Evolutionary conservation across 441 rosid genomes (phyloP).

Genomic region (Dalechampia spathulata): DNA sequence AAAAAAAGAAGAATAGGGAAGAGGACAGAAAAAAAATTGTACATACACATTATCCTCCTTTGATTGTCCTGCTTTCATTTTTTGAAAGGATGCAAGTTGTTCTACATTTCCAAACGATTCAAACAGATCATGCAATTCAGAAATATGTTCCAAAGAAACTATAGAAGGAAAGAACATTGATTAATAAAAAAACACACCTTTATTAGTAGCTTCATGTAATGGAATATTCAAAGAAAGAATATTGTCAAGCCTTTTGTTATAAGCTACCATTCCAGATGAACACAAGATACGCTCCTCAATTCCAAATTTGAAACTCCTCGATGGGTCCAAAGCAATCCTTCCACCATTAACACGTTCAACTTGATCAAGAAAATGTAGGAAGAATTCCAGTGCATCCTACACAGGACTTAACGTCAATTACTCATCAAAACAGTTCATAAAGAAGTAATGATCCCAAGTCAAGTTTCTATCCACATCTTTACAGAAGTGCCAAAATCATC

Average conservation of each 20-base stretch:
- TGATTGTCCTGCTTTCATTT: slow-evolving; percentile 50
- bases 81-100: slow-evolving; percentile 61
- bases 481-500: background rate
- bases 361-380: slow-evolving; percentile 86
- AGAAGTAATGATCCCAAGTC: background rate
- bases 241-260: slow-evolving; percentile 78
- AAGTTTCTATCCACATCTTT: background rate
- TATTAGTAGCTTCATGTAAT: slow-evolving; percentile 75
- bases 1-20: no score
- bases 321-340: slow-evolving; percentile 62
- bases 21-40: slow-evolving; percentile 5
- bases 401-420: slow-evolving; percentile 16
- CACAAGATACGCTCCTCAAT: slow-evolving; percentile 87
- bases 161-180: background rate
- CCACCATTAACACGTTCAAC: slow-evolving; percentile 70
- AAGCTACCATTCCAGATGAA: slow-evolving; percentile 87
- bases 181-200: slow-evolving; percentile 37
- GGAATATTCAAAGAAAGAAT: slow-evolving; percentile 94
- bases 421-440: background rate
- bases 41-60: slow-evolving; percentile 79
- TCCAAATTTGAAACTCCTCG: slow-evolving; percentile 91
- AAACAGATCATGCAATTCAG: slow-evolving; percentile 8
- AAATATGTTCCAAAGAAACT: background rate
- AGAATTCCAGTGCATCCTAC: slow-evolving; percentile 97
- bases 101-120: slow-evolving; percentile 41